Evolutionary conservation across 2,329 filamentous ascomycete species (phyloP), one percentile per base, ranked within the genome.

Genomic region (Echinosphaeria canescens): DNA sequence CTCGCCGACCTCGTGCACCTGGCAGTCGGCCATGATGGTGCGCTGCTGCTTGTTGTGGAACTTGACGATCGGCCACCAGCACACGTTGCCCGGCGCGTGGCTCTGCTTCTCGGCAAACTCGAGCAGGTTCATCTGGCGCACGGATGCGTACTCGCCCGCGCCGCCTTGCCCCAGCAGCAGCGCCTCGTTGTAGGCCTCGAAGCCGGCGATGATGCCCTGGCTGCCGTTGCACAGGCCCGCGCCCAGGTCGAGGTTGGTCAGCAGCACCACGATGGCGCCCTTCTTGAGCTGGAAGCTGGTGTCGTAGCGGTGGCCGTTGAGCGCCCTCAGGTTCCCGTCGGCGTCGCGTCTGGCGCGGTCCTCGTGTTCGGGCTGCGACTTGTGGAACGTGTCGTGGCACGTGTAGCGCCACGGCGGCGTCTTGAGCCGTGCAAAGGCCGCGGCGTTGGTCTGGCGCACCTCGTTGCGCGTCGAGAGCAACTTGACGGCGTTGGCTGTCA

Each of bases 201-300:
- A 60, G 2, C 49, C 52, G 29, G 46, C 43, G 25, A 60, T 44
- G 22, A 51, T 40, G 3, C 56, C 55, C 36, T 56, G 55, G 31
- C 48, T 53, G 13, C 56, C 56, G 33, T 61, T 59, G 34, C 53
- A 54, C 3, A 61, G 46, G 2, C 50, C 49, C 2, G 24, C 22
- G 0, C 29, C 17, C 4, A 57, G 38, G 30, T 53, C 50, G 5
- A 66, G 38, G 30, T 67, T 67, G 11, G 47, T 44, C 3, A 62
- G 51, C 2, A 68, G 46, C 5, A 66, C 51, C 5, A 67, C 59
- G 3, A 54, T 48, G 53, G 61, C 61, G 13, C 53, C 54, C 18
- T 47, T 36, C 30, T 64, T 65, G 10, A 65, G 44, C 28, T 53
- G 37, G 10, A 60, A 37, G 3, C 39, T 34, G 1, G 44, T 34